Evolutionary conservation across 2,329 filamentous ascomycete genomes (phyloP).

Genomic region (Ampelomyces quisqualis): DNA sequence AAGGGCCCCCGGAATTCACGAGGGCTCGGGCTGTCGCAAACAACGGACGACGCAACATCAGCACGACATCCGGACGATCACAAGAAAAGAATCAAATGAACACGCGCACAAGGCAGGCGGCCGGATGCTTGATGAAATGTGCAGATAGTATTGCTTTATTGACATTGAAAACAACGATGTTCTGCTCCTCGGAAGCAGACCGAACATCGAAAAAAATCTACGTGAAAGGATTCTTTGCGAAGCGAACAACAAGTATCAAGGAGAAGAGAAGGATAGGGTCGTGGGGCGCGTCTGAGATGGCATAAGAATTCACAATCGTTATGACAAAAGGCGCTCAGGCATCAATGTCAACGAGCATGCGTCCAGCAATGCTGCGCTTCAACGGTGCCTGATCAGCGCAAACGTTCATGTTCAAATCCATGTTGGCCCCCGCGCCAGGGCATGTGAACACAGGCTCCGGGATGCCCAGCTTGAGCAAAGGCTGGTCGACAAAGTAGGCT

Average conservation of each 20-base stretch:
- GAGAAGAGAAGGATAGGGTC: background rate
- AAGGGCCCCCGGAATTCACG: background rate
- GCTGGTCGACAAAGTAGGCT: slow-evolving; percentile 28
- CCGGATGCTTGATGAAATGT: background rate
- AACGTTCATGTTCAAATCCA: slow-evolving; percentile 26
- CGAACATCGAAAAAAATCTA: slow-evolving; percentile 2
- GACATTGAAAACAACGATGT: background rate
- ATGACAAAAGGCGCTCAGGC: background rate
- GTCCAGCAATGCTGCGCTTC: slow-evolving; percentile 30
- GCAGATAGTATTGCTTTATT: background rate
- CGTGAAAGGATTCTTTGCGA: background rate
- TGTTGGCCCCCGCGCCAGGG: slow-evolving; percentile 13
- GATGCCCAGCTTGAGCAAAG: slow-evolving; percentile 22
- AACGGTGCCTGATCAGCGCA: slow-evolving; percentile 21
- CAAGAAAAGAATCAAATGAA: background rate
- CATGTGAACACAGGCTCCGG: slow-evolving; percentile 29
- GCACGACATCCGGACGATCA: background rate
- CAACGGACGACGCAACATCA: background rate
- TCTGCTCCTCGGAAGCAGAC: background rate
- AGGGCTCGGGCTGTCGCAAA: background rate
- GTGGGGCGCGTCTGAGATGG: background rate
- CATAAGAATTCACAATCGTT: background rate
- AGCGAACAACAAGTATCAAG: background rate
- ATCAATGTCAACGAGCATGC: slow-evolving; percentile 11
- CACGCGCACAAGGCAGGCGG: no score